Evolutionary conservation across 805 yeast species (phyloP).

Genomic region (Wickerhamomyces mucosus): DNA sequence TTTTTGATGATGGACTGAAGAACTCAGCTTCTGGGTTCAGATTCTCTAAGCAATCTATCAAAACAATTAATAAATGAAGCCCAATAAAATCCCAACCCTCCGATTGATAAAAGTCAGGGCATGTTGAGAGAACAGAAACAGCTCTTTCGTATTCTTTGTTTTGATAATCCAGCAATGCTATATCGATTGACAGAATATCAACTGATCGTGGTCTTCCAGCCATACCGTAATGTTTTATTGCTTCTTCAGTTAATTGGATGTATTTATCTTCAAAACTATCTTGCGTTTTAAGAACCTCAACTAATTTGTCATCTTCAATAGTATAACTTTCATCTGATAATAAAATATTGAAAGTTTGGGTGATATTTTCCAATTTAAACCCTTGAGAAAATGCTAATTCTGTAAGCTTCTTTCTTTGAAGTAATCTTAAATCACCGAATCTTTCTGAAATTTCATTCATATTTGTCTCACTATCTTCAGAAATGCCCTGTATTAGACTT

Average conservation of each 20-base stretch:
- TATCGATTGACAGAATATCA: conserved; percentile 67
- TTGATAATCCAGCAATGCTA: conserved; percentile 62
- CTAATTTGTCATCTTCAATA: conserved; percentile 12
- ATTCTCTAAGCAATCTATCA: conserved; percentile 57
- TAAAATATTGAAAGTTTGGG: too few relatives aligned
- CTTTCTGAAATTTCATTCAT: conserved; percentile 24
- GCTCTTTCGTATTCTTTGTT: conserved; percentile 50
- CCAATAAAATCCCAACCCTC: conserved; percentile 76
- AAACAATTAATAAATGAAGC: conserved; percentile 51
- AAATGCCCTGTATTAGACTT: conserved; percentile 5
- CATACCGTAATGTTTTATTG: conserved; percentile 41
- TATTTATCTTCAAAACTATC: conserved; percentile 32
- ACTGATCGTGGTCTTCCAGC: conserved; percentile 55
- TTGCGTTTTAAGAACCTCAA: conserved; percentile 20
- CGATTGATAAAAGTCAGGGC: conserved; percentile 56
- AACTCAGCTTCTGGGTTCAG: conserved; percentile 19
- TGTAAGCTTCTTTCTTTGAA: conserved; percentile 32
- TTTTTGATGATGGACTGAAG: conserved; percentile 7
- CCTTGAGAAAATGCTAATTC: conserved; percentile 5
- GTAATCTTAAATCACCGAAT: conserved; percentile 39
- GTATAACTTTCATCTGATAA: too few relatives aligned
- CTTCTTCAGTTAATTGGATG: conserved; percentile 43
- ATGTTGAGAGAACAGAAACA: conserved; percentile 50
- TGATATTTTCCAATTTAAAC: too few relatives aligned
- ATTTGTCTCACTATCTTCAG: conserved; percentile 15